Evolutionary conservation across 2,329 filamentous ascomycete species (phyloP).

Genomic region (Colletotrichum sansevieriae): DNA sequence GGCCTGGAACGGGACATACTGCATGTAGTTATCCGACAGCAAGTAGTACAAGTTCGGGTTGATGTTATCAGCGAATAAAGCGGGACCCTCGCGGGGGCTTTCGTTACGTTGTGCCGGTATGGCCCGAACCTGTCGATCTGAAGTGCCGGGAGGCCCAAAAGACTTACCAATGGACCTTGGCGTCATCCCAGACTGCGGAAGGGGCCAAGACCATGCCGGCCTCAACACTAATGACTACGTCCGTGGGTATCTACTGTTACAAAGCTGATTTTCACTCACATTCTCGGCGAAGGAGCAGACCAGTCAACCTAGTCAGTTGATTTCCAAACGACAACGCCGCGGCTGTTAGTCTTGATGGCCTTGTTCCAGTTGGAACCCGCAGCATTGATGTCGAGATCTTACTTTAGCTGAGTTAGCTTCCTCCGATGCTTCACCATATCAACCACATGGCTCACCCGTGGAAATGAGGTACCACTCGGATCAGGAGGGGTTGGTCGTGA

Average conservation of each 20-base stretch:
- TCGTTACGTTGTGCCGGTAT: slow-evolving; percentile 57
- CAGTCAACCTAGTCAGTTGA: slow-evolving; percentile 52
- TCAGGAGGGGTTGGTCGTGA: slow-evolving; percentile 49
- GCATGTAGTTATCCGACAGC: slow-evolving; percentile 58
- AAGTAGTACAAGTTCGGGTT: slow-evolving; percentile 54
- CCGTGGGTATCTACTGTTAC: neutral
- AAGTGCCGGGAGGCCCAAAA: no score
- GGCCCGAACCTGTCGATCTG: slow-evolving; percentile 44
- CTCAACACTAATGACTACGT: slow-evolving; percentile 47
- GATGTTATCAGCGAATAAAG: slow-evolving; percentile 53
- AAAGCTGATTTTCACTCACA: slow-evolving; percentile 32
- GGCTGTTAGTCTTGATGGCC: slow-evolving; percentile 52
- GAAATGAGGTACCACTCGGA: slow-evolving; percentile 53
- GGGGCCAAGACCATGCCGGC: slow-evolving; percentile 56
- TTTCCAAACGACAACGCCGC: slow-evolving; percentile 53
- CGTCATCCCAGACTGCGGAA: slow-evolving; percentile 53
- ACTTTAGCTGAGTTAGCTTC: no score
- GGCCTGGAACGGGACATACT: slow-evolving; percentile 61
- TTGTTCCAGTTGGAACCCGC: slow-evolving; percentile 52
- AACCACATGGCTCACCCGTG: slow-evolving; percentile 46
- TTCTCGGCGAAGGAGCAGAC: slow-evolving; percentile 46
- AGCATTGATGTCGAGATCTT: slow-evolving; percentile 53
- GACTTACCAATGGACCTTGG: slow-evolving; percentile 53
- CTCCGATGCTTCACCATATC: neutral
- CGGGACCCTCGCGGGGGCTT: slow-evolving; percentile 53